Base-by-base conservation (phyloP, 106 monocot genomes). In the Platanthera guangdongensis region DNA sequence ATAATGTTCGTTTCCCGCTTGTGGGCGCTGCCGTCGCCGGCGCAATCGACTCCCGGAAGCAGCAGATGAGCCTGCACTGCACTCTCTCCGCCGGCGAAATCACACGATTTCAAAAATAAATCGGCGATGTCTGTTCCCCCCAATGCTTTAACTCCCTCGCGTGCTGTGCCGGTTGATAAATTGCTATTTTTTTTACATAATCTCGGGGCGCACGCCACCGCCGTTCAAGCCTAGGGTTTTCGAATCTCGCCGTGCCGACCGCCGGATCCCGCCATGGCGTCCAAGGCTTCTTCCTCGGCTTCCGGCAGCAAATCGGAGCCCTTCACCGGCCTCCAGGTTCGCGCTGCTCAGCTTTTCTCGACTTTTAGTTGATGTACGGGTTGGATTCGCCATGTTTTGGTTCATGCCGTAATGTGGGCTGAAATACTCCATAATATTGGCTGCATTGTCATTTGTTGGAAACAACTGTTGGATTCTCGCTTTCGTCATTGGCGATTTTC, bases 261-360 rank as follows among this genome's bases (percentile, higher is more conserved):
- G 12, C 8, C 12, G 12, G 12, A 14, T 8, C 53, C 12, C 4
- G 48, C 10, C 48, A 71, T 71, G 70, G 70, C 47, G 14, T 71
- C 70, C 70, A 71, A 71, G 53, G 77, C 77, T 4, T 82, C 82
- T 1, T 77, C 82, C 12, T 77, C 82, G 19, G 82, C 70, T 47
- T 77, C 82, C 47, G 82, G 54, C 22, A 51, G 77, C 77, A 82
- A 82, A 82, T 82, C 77, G n/a, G 71, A 82, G 76, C 48, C 71
- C 57, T 51, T 59, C 9, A 62, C 77, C 51, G 57, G 19, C 32
- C 21, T 55, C 15, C 70, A 77, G 52, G 82, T 82, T 54, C 76
- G 52, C 6, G 15, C n/a, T 68, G 51, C 52, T 18, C 21, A 6
- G 46, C 50, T 63, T 18, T 9, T 62, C 63, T 52, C n/a, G 1